phyloP scores from a whole-genome alignment of 768 basidiomycete genomes.

The Neoboletus magnificus region DNA sequence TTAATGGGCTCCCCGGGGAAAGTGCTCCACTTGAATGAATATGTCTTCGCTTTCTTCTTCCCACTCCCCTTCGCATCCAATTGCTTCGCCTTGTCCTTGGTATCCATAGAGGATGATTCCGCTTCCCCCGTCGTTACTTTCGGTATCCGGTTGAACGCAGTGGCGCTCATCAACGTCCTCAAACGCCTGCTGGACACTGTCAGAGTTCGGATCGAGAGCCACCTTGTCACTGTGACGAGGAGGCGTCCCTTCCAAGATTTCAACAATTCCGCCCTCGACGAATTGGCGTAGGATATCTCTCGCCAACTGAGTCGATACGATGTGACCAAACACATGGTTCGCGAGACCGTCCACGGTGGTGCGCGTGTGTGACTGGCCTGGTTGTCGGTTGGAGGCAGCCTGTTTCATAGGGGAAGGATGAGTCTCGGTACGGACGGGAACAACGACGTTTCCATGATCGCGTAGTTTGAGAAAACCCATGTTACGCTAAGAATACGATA shows the following conservation, averaged over 20 bases:
- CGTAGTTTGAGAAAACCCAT: too few species aligned
- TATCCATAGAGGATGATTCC: background rate
- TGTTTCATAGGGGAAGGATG: too few species aligned
- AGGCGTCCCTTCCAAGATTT: background rate
- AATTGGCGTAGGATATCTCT: background rate
- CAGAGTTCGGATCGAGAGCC: background rate
- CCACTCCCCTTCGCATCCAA: background rate
- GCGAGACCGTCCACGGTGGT: too few species aligned
- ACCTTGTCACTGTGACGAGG: background rate
- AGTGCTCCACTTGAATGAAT: constrained; percentile 1
- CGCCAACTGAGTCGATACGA: background rate
- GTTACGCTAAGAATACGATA: too few species aligned
- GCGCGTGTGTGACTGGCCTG: too few species aligned
- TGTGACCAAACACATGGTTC: constrained; percentile 2
- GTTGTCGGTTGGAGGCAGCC: too few species aligned
- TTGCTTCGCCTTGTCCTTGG: too few species aligned
- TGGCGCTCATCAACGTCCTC: background rate
- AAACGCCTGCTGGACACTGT: constrained; percentile 1
- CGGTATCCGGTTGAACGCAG: background rate
- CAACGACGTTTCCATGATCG: too few species aligned
- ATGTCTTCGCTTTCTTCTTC: background rate
- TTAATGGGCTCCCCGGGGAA: constrained; percentile 1
- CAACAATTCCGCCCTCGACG: background rate
- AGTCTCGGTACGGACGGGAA: too few species aligned
- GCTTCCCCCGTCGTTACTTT: too few species aligned